These are phyloP conservation scores for Panaeolus cyanescens DNA, from an alignment of 768 basidiomycete genomes.

Conservation along the genomic window DNA sequence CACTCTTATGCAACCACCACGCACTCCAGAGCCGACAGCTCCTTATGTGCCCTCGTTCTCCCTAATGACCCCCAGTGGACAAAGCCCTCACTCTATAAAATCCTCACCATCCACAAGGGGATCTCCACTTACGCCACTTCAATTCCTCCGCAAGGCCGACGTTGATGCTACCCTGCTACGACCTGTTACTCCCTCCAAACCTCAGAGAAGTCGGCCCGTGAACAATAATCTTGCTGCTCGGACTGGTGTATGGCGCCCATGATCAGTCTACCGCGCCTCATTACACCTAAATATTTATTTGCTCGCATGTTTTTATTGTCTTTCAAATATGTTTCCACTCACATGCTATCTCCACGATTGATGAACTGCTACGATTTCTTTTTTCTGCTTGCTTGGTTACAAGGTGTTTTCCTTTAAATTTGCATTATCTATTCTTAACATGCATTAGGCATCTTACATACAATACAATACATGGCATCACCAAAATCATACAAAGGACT, in stretches of 20 bases:
- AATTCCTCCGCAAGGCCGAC: slow-evolving; percentile 84
- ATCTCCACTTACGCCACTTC: slow-evolving; percentile 77
- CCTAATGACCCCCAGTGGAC: slow-evolving; percentile 56
- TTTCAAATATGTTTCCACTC: slow-evolving; percentile 9
- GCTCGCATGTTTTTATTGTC: slow-evolving; percentile 8
- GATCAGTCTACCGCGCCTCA: slow-evolving; percentile 14
- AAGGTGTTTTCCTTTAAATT: neutral
- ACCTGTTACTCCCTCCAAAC: slow-evolving; percentile 68
- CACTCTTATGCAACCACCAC: slow-evolving; percentile 42
- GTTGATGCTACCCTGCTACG: slow-evolving; percentile 51
- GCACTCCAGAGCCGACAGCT: slow-evolving; percentile 68
- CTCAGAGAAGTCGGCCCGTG: slow-evolving; percentile 39
- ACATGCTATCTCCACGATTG: slow-evolving; percentile 11
- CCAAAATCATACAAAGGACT: neutral
- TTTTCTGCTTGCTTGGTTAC: neutral
- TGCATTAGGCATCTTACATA: slow-evolving; percentile 2
- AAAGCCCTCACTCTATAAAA: slow-evolving; percentile 51
- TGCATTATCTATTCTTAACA: slow-evolving; percentile 18
- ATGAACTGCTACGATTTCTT: slow-evolving; percentile 10
- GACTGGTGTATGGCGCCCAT: slow-evolving; percentile 69
- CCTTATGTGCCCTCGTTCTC: slow-evolving; percentile 68
- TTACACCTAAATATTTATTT: slow-evolving; percentile 3
- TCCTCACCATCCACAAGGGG: slow-evolving; percentile 59
- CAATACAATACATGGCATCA: slow-evolving; percentile 7
- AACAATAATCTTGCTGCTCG: slow-evolving; percentile 50